Evolutionary conservation across 257 asterid species (phyloP), one percentile per base, ranked within the genome.

Genomic region (Scutellaria barbata): DNA sequence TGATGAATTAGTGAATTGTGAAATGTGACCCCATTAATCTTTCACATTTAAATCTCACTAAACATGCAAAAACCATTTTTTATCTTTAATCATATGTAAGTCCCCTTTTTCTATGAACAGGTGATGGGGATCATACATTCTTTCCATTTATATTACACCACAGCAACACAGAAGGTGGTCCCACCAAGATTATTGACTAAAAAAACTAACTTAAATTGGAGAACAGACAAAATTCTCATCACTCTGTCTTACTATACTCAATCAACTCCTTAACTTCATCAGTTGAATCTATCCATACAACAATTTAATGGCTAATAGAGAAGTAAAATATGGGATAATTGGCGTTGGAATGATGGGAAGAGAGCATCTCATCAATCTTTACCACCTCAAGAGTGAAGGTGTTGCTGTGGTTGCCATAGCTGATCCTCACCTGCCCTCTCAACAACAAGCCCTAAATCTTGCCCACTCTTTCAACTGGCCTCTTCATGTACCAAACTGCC

Each of bases 341-440:
- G 98, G 98, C 35, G 98, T 86, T 10, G 98, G 98, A 41, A 94
- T 94, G 98, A 94, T 91, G 98, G 98, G 98, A 70, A 87, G 95
- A 82, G 98, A 94, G 76, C 97, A 90, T 80, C 85, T 94, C 48
- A 83, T 89, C 68, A 94, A 94, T 77, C 88, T 94, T 3, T 50
- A 82, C 74, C 95, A 94, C 79, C 95, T 94, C 55, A 80, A 71
- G 68, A 55, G 48, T 30, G 81, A 89, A 73, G 91, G 88, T 50
- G 96, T 84, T 51, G 80, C 87, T 60, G 98, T 94, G 50, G 97
- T 89, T 13, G 85, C 90, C 82, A 73, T 91, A 22, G 96, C 96
- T 39, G 97, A 94, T 75, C 97, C 99, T 53, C 93, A 94, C 72
- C 35, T 80, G n/a, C 93, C 95, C 76, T 94, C 99, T 13, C 96